These are phyloP conservation scores for Penicillium digitatum DNA, from an alignment of 2,329 filamentous ascomycete species.

Conservation along the genomic window DNA sequence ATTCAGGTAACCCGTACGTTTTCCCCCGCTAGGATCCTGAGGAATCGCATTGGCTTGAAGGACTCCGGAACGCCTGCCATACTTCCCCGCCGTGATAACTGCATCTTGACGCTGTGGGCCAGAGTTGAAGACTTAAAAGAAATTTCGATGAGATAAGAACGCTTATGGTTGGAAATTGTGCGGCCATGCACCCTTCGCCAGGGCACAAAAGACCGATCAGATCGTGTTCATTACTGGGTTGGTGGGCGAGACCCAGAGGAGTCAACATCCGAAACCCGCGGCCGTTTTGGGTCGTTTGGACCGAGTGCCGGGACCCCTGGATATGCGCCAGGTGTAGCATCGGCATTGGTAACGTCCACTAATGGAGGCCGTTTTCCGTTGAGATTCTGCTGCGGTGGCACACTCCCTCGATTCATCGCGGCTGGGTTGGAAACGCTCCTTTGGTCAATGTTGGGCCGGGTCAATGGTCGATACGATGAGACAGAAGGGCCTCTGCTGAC, in stretches of 20 bases:
- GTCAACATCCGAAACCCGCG: slow-evolving; percentile 23
- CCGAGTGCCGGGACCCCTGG: slow-evolving; percentile 24
- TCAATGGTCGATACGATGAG: slow-evolving; percentile 45
- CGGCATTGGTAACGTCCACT: slow-evolving; percentile 45
- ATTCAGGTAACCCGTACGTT: not conserved
- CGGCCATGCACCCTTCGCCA: not conserved
- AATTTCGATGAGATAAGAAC: not conserved
- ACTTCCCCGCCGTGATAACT: not conserved
- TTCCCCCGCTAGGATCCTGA: not conserved
- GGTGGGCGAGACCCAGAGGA: slow-evolving; percentile 8
- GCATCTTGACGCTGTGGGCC: not conserved
- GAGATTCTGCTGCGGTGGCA: slow-evolving; percentile 29
- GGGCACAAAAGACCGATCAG: not conserved
- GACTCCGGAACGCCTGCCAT: not conserved
- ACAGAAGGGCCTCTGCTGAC: slow-evolving; percentile 35
- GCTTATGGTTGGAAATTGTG: not conserved
- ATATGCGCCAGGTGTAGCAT: slow-evolving; percentile 17
- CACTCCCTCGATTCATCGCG: slow-evolving; percentile 17
- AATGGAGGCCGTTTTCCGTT: slow-evolving; percentile 45
- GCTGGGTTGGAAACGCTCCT: slow-evolving; percentile 19
- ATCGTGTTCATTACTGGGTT: slow-evolving; percentile 2
- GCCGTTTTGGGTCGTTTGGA: slow-evolving; percentile 33
- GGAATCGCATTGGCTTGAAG: not conserved
- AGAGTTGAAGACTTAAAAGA: not conserved
- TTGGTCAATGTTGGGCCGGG: slow-evolving; percentile 38